Evolutionary conservation across 352 stramenopile species (phyloP).

Genomic region (Phytophthora citricola): DNA sequence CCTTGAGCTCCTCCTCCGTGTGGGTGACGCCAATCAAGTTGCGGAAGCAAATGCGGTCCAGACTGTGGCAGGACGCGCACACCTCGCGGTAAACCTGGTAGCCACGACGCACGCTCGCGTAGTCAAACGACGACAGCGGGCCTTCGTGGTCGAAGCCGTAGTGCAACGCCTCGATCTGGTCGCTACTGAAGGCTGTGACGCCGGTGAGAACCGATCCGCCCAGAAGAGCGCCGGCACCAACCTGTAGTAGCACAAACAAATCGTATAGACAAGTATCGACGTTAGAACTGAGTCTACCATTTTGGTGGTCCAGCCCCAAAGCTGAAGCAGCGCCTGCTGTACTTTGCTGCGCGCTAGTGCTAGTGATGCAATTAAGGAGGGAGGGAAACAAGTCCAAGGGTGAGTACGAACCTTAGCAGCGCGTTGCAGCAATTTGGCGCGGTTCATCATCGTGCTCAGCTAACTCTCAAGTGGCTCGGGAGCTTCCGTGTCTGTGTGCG

Average conservation of each 20-base stretch:
- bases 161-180: conserved; percentile 86
- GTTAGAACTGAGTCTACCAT: conserved; percentile 33
- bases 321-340: conserved; percentile 2
- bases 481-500: conserved; percentile 52
- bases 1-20: conserved; percentile 93
- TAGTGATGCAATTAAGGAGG: neutral
- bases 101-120: conserved; percentile 95
- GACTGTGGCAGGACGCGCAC: conserved; percentile 97
- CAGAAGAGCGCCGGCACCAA: conserved; percentile 71
- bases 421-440: conserved; percentile 73
- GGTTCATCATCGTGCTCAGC: conserved; percentile 75
- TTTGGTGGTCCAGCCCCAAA: conserved; percentile 72
- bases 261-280: conserved; percentile 12
- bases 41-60: conserved; percentile 98
- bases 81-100: conserved; percentile 99
- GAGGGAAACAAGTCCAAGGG: too few species aligned
- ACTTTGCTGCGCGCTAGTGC: neutral
- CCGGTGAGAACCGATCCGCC: conserved; percentile 81
- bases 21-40: conserved; percentile 98
- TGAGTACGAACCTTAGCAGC: conserved; percentile 67
- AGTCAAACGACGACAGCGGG: conserved; percentile 90
- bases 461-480: conserved; percentile 48
- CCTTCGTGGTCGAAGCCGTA: conserved; percentile 92
- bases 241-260: conserved; percentile 41
- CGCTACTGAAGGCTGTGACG: conserved; percentile 83